Evolutionary conservation across 768 basidiomycete genomes (phyloP).

Genomic region (Gyrodon lividus): DNA sequence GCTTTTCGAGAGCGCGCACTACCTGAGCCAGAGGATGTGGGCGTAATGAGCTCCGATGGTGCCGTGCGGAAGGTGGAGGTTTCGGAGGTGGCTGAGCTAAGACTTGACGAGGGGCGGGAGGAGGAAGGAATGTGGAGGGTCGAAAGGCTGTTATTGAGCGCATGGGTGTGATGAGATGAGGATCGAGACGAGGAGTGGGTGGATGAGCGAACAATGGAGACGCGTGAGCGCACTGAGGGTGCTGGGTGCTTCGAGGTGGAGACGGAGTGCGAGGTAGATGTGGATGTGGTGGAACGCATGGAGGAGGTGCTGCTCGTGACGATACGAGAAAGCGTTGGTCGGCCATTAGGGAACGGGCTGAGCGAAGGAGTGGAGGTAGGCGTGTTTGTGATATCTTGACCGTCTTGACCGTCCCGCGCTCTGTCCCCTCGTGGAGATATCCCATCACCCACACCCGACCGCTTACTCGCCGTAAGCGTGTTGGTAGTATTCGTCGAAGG

Average conservation of each 20-base stretch:
- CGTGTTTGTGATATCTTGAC: conserved; percentile 5
- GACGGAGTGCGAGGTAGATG: conserved; percentile 2
- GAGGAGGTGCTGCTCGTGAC: conserved; percentile 27
- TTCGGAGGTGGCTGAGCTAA: conserved; percentile 32
- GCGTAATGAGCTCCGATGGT: conserved; percentile 27
- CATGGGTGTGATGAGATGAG: conserved; percentile 11
- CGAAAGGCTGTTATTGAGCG: conserved; percentile 23
- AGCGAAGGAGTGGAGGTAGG: conserved; percentile 9
- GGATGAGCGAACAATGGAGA: conserved; percentile 28
- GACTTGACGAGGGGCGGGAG: conserved; percentile 26
- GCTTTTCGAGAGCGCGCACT: conserved; percentile 28
- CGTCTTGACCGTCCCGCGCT: conserved; percentile 10
- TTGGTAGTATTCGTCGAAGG: conserved; percentile 19
- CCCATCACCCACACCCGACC: not conserved
- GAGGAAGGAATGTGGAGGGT: conserved; percentile 32
- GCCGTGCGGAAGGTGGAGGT: conserved; percentile 31
- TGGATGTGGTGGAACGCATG: conserved; percentile 18
- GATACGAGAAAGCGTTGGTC: conserved; percentile 26
- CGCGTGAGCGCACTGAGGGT: conserved; percentile 17
- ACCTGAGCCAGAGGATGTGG: conserved; percentile 25
- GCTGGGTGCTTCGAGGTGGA: conserved; percentile 11
- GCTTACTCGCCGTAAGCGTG: conserved; percentile 2
- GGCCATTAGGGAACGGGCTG: conserved; percentile 16
- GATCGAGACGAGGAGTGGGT: conserved; percentile 12
- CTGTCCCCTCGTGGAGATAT: not conserved